phyloP scores from a whole-genome alignment of 768 basidiomycete genomes.

The Tephrocybe sp. region DNA sequence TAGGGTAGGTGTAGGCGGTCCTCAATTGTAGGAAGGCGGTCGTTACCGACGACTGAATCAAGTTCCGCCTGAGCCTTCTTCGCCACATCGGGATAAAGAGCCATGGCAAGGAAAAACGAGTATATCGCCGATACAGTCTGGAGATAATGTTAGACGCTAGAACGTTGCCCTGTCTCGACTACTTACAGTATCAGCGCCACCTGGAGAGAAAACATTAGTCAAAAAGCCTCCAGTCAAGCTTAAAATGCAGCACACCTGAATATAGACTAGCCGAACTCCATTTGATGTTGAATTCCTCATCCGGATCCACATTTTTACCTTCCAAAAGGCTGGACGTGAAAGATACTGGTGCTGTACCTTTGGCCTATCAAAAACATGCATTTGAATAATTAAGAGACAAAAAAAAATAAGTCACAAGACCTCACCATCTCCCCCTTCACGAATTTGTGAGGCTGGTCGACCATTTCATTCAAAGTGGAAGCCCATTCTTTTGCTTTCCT shows the following conservation, averaged over 20 bases:
- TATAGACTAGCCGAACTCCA: slow-evolving; percentile 65
- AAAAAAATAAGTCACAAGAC: slow-evolving; percentile 8
- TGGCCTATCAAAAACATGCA: slow-evolving; percentile 46
- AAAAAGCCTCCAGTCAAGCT: not conserved
- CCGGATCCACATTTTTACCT: slow-evolving; percentile 43
- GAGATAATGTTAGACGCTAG: slow-evolving; percentile 7
- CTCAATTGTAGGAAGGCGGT: slow-evolving; percentile 58
- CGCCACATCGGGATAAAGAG: slow-evolving; percentile 53
- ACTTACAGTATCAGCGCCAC: slow-evolving; percentile 58
- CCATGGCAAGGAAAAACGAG: slow-evolving; percentile 62
- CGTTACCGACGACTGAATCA: slow-evolving; percentile 56
- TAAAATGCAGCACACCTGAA: slow-evolving; percentile 33
- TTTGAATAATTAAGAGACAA: slow-evolving; percentile 1
- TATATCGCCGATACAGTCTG: slow-evolving; percentile 65
- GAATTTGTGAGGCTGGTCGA: slow-evolving; percentile 53
- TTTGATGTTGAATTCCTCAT: slow-evolving; percentile 65
- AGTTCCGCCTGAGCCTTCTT: slow-evolving; percentile 65
- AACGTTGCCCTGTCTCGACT: not conserved
- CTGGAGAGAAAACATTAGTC: slow-evolving; percentile 26
- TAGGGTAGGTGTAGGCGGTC: slow-evolving; percentile 63
- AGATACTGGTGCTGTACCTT: slow-evolving; percentile 57
- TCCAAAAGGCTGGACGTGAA: slow-evolving; percentile 62
- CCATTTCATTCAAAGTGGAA: slow-evolving; percentile 52
- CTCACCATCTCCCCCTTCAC: slow-evolving; percentile 64
- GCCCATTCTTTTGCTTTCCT: slow-evolving; percentile 53